phyloP scores from a whole-genome alignment of 2,329 filamentous ascomycete species.

The Sporothrix brunneoviolacea region DNA sequence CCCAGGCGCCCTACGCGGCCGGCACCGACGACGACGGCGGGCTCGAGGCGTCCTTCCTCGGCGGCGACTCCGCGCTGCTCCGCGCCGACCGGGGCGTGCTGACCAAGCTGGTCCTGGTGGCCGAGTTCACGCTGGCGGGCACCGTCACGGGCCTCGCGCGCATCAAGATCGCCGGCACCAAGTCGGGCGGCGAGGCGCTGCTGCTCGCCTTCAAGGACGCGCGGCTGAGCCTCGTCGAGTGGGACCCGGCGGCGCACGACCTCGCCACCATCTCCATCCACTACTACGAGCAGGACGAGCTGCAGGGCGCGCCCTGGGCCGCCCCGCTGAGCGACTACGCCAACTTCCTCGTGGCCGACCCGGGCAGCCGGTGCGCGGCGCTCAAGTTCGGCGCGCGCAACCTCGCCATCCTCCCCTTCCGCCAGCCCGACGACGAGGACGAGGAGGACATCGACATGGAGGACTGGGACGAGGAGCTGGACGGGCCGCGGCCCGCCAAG shows the following conservation, averaged over 20 bases:
- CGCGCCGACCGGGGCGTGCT: slow-evolving; percentile 58
- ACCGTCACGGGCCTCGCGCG: slow-evolving; percentile 77
- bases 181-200: slow-evolving; percentile 75
- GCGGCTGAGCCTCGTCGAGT: slow-evolving; percentile 87
- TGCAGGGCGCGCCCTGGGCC: slow-evolving; percentile 76
- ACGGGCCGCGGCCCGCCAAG: slow-evolving; percentile 56
- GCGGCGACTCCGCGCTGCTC: slow-evolving; percentile 53
- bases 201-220: slow-evolving; percentile 83
- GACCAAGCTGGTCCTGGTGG: slow-evolving; percentile 75
- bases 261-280: slow-evolving; percentile 91
- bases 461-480: slow-evolving; percentile 78
- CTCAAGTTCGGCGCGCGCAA: slow-evolving; percentile 87
- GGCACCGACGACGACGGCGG: slow-evolving; percentile 55
- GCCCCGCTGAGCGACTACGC: slow-evolving; percentile 66
- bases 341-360: slow-evolving; percentile 81
- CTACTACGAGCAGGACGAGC: slow-evolving; percentile 94
- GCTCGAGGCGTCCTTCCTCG: slow-evolving; percentile 60
- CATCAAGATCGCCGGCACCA: slow-evolving; percentile 65
- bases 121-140: slow-evolving; percentile 77
- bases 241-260: slow-evolving; percentile 74
- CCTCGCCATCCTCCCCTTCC: slow-evolving; percentile 89
- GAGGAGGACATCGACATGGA: slow-evolving; percentile 74
- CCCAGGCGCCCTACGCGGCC: slow-evolving; percentile 26
- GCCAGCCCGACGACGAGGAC: slow-evolving; percentile 61
- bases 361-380: slow-evolving; percentile 85